phyloP scores from a whole-genome alignment of 2,329 filamentous ascomycete species.

The Fusarium dlaminii region DNA sequence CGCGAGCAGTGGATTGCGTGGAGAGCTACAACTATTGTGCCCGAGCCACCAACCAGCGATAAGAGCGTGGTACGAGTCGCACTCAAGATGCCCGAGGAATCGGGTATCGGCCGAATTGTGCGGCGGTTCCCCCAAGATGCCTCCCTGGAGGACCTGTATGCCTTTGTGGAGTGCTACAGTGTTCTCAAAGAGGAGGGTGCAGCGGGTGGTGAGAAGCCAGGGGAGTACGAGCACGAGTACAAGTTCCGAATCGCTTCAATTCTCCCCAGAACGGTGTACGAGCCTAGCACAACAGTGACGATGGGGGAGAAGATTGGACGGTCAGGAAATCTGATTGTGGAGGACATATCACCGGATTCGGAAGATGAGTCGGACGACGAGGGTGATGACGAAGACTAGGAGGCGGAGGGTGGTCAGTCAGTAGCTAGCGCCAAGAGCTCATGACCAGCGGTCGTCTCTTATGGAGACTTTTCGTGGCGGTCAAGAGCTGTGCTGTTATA shows the following conservation, averaged over 20 bases:
- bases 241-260: conserved; percentile 85
- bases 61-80: conserved; percentile 79
- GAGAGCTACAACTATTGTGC: conserved; percentile 73
- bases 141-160: conserved; percentile 88
- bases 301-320: conserved; percentile 79
- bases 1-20: conserved; percentile 79
- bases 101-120: conserved; percentile 77
- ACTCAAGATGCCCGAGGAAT: conserved; percentile 68
- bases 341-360: conserved; percentile 59
- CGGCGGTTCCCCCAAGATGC: conserved; percentile 77
- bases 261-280: conserved; percentile 84
- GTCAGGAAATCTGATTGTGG: conserved; percentile 90
- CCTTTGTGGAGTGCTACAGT: conserved; percentile 93
- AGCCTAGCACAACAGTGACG: conserved; percentile 71
- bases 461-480: conserved; percentile 25
- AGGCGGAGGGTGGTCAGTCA: conserved; percentile 34
- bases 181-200: conserved; percentile 58
- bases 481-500: conserved; percentile 11
- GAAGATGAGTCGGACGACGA: conserved; percentile 49
- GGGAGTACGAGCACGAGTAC: conserved; percentile 82
- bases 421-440: conserved; percentile 21
- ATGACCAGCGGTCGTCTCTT: conserved; percentile 6
- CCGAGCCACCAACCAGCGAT: conserved; percentile 71
- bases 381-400: conserved; percentile 40
- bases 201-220: conserved; percentile 57